These are phyloP conservation scores for Lactarius sp. DNA, from an alignment of 768 basidiomycete species.

Conservation along the genomic window DNA sequence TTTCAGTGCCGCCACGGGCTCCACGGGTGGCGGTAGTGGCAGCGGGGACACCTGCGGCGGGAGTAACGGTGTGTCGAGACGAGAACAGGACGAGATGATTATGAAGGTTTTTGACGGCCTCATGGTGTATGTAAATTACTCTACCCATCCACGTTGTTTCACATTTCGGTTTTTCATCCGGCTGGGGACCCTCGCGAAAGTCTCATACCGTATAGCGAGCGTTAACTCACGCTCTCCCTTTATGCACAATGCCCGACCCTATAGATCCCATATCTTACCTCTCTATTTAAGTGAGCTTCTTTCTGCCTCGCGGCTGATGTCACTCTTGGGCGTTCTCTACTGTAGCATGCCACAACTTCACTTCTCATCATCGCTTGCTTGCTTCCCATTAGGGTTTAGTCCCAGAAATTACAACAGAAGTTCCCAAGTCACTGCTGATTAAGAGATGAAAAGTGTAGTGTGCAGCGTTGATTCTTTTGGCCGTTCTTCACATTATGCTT, in stretches of 20 bases:
- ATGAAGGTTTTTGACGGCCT: no score
- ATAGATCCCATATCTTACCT: not conserved
- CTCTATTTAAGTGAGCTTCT: not conserved
- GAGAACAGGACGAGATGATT: not conserved
- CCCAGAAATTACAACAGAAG: no score
- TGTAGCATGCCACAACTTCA: no score
- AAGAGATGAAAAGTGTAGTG: no score
- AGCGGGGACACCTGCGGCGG: not conserved
- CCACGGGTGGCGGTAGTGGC: not conserved
- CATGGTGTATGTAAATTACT: not conserved
- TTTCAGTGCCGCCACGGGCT: slow-evolving; percentile 5
- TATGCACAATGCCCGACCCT: not conserved
- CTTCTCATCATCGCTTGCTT: no score
- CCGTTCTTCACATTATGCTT: no score
- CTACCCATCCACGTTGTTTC: not conserved
- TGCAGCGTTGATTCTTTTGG: no score
- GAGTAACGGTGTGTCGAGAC: not conserved
- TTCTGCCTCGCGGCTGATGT: no score
- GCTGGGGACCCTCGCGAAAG: not conserved
- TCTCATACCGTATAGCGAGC: not conserved
- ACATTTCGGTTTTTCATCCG: no score
- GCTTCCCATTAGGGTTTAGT: no score
- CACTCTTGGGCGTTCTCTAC: no score
- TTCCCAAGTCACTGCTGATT: no score
- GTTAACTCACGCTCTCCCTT: not conserved